phyloP scores from a whole-genome alignment of 2,329 filamentous ascomycete genomes.

The Verticillium isaacii region DNA sequence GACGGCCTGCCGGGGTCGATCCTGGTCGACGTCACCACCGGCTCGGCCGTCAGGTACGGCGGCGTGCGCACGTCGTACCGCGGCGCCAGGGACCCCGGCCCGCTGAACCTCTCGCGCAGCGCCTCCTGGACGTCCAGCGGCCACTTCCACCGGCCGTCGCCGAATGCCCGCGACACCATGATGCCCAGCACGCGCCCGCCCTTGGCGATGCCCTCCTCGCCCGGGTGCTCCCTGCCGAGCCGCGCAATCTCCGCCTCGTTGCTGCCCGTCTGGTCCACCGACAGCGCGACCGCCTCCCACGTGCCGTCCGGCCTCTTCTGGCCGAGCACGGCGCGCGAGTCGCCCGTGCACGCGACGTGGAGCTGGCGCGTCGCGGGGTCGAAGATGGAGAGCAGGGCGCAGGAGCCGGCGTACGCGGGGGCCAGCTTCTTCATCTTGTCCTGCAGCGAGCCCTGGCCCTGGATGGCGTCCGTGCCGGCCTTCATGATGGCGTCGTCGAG shows the following conservation, averaged over 20 bases:
- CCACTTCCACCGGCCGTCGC: constrained; percentile 67
- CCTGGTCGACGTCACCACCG: constrained; percentile 54
- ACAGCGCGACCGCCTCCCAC: constrained; percentile 52
- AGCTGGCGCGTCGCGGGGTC: constrained; percentile 49
- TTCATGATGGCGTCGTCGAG: constrained; percentile 53
- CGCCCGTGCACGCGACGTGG: constrained; percentile 61
- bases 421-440: constrained; percentile 18
- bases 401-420: constrained; percentile 47
- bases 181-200: constrained; percentile 58
- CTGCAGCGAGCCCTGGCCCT: constrained; percentile 14
- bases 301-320: constrained; percentile 30
- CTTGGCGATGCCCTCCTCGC: constrained; percentile 48
- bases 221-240: constrained; percentile 54
- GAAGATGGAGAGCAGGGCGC: constrained; percentile 58
- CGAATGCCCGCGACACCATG: constrained; percentile 60
- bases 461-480: constrained; percentile 25
- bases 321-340: constrained; percentile 63
- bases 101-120: constrained; percentile 40
- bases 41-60: constrained; percentile 65
- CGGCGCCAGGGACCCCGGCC: constrained; percentile 26
- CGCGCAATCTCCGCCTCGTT: constrained; percentile 54
- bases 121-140: constrained; percentile 31
- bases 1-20: constrained; percentile 35
- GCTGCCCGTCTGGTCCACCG: constrained; percentile 61
- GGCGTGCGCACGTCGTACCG: constrained; percentile 46